Base-by-base conservation (phyloP, 441 rosid genomes). In the Mallotus japonicus region DNA sequence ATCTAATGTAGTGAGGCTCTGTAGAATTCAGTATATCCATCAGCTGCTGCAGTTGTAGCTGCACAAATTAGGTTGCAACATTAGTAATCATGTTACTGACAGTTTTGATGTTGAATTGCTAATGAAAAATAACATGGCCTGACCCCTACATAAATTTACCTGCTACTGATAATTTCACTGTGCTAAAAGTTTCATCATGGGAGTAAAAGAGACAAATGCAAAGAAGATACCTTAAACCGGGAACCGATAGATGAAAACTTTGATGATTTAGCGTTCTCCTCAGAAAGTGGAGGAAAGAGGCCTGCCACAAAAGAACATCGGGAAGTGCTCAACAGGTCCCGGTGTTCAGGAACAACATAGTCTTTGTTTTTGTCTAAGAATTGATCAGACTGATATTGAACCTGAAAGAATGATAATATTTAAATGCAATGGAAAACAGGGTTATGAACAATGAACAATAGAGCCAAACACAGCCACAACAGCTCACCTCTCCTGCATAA, bases 311-410 rank as follows among this genome's bases (percentile, higher is more conserved):
- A 92, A 70, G 85, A 79, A 81, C 97, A 90, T 78, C 79, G 85
- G 76, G 99, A 94, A 80, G 99, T 89, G 82, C 89, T 86, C 86
- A 92, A 85, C 79, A 94, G 86, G 84, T 87, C 90, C 83, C 89
- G 88, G 79, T 94, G 99, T 78, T 94, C 99, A 56, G 94, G 88
- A 82, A 94, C 95, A 49, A 88, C 86, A 71, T 94, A 92, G 79
- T 94, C 97, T 72, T 96, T 96, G 81, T 94, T 94, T 84, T 94
- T 94, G 68, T 94, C 99, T 70, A 94, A 79, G 79, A 94, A 94
- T 50, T 92, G 80, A 74, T 90, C 89, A 69, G 97, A 90, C 69
- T 90, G 95, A 79, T 92, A 94, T 61, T 92, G 90, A 75, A 90
- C 99, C 99, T 94, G 81, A 81, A 86, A 71, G 24, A 73, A 75